Evolutionary conservation across 2,329 filamentous ascomycete genomes (phyloP), one percentile per base, ranked within the genome.

Genomic region (Talaromyces funiculosus): DNA sequence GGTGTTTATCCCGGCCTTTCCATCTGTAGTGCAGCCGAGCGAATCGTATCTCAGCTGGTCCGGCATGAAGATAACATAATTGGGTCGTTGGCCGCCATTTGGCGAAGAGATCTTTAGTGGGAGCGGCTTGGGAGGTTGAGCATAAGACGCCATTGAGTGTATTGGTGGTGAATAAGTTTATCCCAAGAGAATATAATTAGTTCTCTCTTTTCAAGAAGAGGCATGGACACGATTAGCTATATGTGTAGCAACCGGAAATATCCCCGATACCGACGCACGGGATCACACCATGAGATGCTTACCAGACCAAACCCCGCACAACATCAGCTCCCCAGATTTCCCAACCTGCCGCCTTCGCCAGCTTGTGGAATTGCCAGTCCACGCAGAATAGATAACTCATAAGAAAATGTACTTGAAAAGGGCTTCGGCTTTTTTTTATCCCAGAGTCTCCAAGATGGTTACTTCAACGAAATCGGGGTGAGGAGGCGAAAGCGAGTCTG

Each of bases 41-140:
- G 77, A 73, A 64, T 81, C 79, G 47, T 76, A 79, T 9, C 78
- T 74, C 3, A 81, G 69, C 66, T 80, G 78, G 53, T 81, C 78
- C 3, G 78, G 78, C 78, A 80, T 80, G 62, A 80, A 81, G 7
- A 80, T 75, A 1, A 58, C 56, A 33, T 33, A 24, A 12, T 57
- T 57, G n/a, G 55, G 55, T 8, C 20, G 38, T 26, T 54, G 20
- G 7, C 51, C 31, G 18, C 31, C 51, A n/a, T 54, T 54, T 20
- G 14, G 20, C 14, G 33, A 38, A 3, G 33, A 54, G 31, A 35
- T 20, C 18, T 35, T n/a, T 29, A 47, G 53, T 37, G 45, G 31
- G 14, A 54, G 31, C 24, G 51, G 51, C 10, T 35, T 54, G 31
- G 51, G 31, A n/a, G 29, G 33, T 22, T 37, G n/a, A 26, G 10